Percentiles rank a stretch among this genome's conserved stretches.
phyloP scores from a whole-genome alignment of 352 stramenopile species.

The Phytophthora citrophthora region DNA sequence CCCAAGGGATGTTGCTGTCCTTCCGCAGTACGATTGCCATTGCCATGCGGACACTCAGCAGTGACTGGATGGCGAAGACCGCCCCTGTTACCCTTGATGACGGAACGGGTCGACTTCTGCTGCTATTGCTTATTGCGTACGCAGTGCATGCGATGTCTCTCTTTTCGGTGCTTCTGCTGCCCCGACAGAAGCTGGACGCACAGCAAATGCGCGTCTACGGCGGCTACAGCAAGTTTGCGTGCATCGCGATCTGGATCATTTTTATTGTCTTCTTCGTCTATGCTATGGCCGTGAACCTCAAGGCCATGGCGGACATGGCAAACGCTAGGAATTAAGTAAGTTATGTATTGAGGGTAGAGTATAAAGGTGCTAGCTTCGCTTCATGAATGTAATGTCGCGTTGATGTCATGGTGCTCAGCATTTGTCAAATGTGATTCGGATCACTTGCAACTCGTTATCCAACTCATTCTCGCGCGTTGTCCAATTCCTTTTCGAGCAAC shows the following conservation, averaged over 20 bases:
- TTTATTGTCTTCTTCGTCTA: slow-evolving; percentile 71
- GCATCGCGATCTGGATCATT: slow-evolving; percentile 57
- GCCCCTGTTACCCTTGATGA: slow-evolving; percentile 34
- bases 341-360: slow-evolving; percentile 26
- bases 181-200: slow-evolving; percentile 64
- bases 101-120: slow-evolving; percentile 33
- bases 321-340: slow-evolving; percentile 24
- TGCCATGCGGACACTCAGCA: slow-evolving; percentile 60
- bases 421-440: background rate
- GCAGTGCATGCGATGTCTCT: slow-evolving; percentile 59
- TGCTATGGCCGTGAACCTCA: slow-evolving; percentile 56
- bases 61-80: slow-evolving; percentile 47
- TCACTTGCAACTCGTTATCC: background rate
- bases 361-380: slow-evolving; percentile 9
- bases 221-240: slow-evolving; percentile 62
- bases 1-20: slow-evolving; percentile 65
- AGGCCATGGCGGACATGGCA: slow-evolving; percentile 45
- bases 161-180: slow-evolving; percentile 60
- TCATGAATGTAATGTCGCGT: slow-evolving; percentile 6
- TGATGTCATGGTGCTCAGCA: background rate
- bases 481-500: slow-evolving; percentile 30
- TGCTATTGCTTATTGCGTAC: slow-evolving; percentile 63
- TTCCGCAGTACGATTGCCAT: slow-evolving; percentile 69
- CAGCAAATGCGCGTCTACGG: slow-evolving; percentile 72
- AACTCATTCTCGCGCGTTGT: background rate